Percentiles rank a stretch among this genome's conserved stretches.
These are phyloP conservation scores for Stephanodiscus triporus DNA, from an alignment of 108 stramenopile genomes.

Conservation along the genomic window DNA sequence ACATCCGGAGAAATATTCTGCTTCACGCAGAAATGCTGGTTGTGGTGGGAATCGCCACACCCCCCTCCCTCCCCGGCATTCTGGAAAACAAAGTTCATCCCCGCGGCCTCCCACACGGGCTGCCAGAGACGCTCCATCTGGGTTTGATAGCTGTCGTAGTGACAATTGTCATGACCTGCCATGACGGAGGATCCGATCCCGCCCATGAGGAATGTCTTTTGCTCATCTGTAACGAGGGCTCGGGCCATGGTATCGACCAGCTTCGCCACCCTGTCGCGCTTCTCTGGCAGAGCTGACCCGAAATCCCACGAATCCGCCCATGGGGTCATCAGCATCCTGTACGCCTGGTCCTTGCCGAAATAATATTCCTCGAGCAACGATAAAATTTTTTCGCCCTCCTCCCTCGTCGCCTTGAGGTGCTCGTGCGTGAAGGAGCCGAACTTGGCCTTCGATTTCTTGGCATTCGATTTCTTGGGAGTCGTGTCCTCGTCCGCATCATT, in stretches of 20 bases:
- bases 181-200: constrained; percentile 50
- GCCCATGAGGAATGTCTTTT: constrained; percentile 50
- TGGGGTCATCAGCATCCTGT: constrained; percentile 34
- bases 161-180: constrained; percentile 59
- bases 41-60: constrained; percentile 45
- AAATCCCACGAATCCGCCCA: constrained; percentile 41
- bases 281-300: not conserved
- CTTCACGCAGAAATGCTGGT: constrained; percentile 53
- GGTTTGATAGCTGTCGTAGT: constrained; percentile 46
- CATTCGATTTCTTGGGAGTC: not conserved
- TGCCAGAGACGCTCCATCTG: constrained; percentile 49
- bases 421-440: constrained; percentile 17
- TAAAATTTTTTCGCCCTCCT: constrained; percentile 28
- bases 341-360: constrained; percentile 22
- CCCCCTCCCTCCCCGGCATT: constrained; percentile 59
- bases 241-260: constrained; percentile 41
- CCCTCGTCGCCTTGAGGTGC: constrained; percentile 23
- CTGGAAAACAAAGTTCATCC: constrained; percentile 56
- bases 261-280: constrained; percentile 4
- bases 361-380: constrained; percentile 49
- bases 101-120: constrained; percentile 50
- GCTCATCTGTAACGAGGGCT: constrained; percentile 47
- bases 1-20: constrained; percentile 46
- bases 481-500: not conserved
- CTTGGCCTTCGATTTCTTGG: not conserved